Percentiles rank a stretch among this genome's conserved stretches.
Evolutionary conservation across 2,329 filamentous ascomycete genomes (phyloP).

Genomic region (Ophiosphaerella narmari): DNA sequence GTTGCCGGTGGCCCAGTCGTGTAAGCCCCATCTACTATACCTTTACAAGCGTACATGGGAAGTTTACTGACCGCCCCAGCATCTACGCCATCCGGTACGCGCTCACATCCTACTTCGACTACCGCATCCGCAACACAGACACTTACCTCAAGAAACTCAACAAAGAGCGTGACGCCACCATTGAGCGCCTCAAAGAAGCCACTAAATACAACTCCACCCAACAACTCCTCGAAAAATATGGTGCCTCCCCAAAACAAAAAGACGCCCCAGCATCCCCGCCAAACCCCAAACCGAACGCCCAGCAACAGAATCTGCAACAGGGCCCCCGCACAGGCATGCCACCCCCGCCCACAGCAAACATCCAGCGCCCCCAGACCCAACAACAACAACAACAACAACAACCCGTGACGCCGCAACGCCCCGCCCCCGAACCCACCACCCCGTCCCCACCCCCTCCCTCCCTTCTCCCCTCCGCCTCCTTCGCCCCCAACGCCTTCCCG

Average conservation of each 20-base stretch:
- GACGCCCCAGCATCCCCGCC: slow-evolving; percentile 40
- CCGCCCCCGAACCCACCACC: slow-evolving; percentile 15
- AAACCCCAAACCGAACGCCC: not conserved
- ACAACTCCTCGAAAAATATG: slow-evolving; percentile 92
- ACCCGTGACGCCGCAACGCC: slow-evolving; percentile 37
- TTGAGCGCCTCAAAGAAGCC: slow-evolving; percentile 90
- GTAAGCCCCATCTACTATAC: slow-evolving; percentile 54
- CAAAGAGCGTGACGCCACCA: slow-evolving; percentile 80
- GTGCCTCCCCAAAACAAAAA: slow-evolving; percentile 57
- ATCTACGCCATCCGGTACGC: slow-evolving; percentile 75
- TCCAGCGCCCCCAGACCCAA: slow-evolving; percentile 47
- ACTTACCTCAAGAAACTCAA: slow-evolving; percentile 74
- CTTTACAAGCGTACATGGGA: not conserved
- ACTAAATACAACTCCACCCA: slow-evolving; percentile 97
- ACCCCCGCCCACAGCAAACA: slow-evolving; percentile 70
- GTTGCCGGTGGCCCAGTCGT: slow-evolving; percentile 77
- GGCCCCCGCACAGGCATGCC: slow-evolving; percentile 58
- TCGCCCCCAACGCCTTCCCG: slow-evolving; percentile 73
- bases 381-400: slow-evolving; percentile 21
- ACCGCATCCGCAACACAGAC: slow-evolving; percentile 73
- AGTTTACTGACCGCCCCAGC: slow-evolving; percentile 52
- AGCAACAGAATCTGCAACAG: slow-evolving; percentile 36
- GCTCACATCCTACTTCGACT: slow-evolving; percentile 76
- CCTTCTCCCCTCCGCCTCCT: slow-evolving; percentile 44
- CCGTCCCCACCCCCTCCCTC: slow-evolving; percentile 26